Base-by-base conservation (phyloP, 441 rosid genomes). In the Raphanus hybrid region DNA sequence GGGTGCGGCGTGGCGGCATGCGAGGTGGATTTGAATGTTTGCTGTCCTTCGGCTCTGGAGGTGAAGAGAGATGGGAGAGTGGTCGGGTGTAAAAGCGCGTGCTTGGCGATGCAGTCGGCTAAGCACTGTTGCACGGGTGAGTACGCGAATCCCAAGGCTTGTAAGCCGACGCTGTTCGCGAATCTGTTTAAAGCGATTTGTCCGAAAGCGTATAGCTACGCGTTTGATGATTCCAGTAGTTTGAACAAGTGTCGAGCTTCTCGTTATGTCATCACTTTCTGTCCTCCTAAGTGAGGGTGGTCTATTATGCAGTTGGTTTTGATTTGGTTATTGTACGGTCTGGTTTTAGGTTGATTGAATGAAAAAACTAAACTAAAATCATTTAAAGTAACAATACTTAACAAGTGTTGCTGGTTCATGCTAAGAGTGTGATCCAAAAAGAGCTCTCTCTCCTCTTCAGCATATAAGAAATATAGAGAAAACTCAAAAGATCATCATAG, bases 1-100 rank as follows among this genome's bases (percentile, higher is more conserved):
- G 98, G 96, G 5, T 94, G 99, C 18, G 98, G 96, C n/a, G 84
- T 88, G 5, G 98, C 99, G 1, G 85, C 97, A 0, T 94, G 99
- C 73, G 97, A 89, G 9, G 93, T 84, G 10, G 90, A 94, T 84
- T 39, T 94, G 81, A 94, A 94, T 57, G 77, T 84, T 10, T 89
- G 97, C 64, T 94, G 98, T 73, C 99, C 99, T 1, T 91, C 96
- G 0, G 96, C 90, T 2, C 71, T 94, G 87, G 98, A 90, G 81
- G 91, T 92, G 16, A 90, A 74, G 85, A 84, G 75, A 70, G 79
- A 84, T 39, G 91, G 85, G 5, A 90, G 79, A 75, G 87, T 91
- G 0, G 92, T 94, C 9, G 98, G 92, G 0, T 94, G 99, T 70
- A 92, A 94, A 74, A 94, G 99, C 73, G 99, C 94, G 3, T 94